phyloP scores from a whole-genome alignment of 169 alveolate genomes.

The Plasmodium yoelii region DNA sequence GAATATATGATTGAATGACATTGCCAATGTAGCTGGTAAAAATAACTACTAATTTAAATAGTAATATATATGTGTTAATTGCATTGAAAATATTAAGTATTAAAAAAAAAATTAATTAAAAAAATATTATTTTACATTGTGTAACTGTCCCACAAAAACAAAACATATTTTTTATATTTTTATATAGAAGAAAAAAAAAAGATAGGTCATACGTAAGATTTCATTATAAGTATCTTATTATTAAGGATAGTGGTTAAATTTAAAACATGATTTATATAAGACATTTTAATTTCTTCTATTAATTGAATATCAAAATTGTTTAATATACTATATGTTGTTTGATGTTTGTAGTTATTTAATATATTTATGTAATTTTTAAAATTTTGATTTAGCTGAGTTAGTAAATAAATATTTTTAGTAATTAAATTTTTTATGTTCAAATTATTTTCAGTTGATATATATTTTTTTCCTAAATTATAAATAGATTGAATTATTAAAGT shows the following conservation, averaged over 20 bases:
- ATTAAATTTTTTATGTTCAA: conserved; percentile 20
- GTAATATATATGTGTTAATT: too few species aligned
- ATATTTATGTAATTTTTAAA: conserved; percentile 24
- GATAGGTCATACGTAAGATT: conserved; percentile 11
- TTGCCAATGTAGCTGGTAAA: not conserved
- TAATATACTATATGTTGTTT: conserved; percentile 6
- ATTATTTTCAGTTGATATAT: conserved; percentile 18
- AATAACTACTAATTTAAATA: too few species aligned
- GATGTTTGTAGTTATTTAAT: conserved; percentile 22
- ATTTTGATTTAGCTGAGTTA: conserved; percentile 34
- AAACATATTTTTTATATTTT: too few species aligned
- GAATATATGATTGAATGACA: not conserved
- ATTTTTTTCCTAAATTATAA: conserved; percentile 31
- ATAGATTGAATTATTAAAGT: conserved; percentile 62
- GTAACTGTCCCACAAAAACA: too few species aligned
- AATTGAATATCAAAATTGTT: conserved; percentile 25
- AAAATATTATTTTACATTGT: too few species aligned
- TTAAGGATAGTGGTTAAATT: conserved; percentile 37
- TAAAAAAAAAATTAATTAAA: too few species aligned
- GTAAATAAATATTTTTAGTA: conserved; percentile 1
- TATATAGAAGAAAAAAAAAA: too few species aligned
- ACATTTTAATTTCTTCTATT: conserved; percentile 19
- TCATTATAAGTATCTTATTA: conserved; percentile 34
- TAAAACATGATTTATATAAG: conserved; percentile 32
- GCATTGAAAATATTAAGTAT: too few species aligned